Evolutionary conservation across 2,329 filamentous ascomycete species (phyloP).

Genomic region (Lachnellula occidentalis): DNA sequence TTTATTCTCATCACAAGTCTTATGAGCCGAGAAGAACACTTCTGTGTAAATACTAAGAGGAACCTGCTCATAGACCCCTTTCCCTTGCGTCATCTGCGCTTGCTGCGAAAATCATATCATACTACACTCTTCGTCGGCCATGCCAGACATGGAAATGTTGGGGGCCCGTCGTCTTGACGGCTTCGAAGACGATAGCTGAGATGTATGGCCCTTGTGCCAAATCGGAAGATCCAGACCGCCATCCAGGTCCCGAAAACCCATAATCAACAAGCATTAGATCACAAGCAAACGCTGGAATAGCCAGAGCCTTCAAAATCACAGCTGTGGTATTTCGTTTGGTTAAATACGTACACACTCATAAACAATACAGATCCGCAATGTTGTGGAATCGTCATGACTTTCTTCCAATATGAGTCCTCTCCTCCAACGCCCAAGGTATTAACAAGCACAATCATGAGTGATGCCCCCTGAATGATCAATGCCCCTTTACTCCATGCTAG

Average conservation of each 20-base stretch:
- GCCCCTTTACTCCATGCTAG: conserved; percentile 1
- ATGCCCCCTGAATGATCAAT: not conserved
- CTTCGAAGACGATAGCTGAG: no score
- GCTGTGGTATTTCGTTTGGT: not conserved
- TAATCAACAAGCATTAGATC: not conserved
- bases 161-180: no score
- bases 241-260: not conserved
- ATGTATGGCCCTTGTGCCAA: no score
- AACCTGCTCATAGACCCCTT: no score
- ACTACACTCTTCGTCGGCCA: no score
- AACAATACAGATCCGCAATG: not conserved
- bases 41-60: no score
- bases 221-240: no score
- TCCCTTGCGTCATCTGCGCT: no score
- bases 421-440: not conserved
- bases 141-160: no score
- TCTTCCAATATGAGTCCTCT: not conserved
- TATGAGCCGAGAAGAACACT: no score
- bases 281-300: not conserved
- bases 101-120: no score
- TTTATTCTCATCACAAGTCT: no score
- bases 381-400: not conserved
- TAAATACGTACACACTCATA: not conserved
- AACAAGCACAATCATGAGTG: not conserved
- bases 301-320: not conserved